Percentiles rank a stretch among this genome's conserved stretches.
phyloP scores from a whole-genome alignment of 2,329 filamentous ascomycete species.

The Sporothrix globosa region DNA sequence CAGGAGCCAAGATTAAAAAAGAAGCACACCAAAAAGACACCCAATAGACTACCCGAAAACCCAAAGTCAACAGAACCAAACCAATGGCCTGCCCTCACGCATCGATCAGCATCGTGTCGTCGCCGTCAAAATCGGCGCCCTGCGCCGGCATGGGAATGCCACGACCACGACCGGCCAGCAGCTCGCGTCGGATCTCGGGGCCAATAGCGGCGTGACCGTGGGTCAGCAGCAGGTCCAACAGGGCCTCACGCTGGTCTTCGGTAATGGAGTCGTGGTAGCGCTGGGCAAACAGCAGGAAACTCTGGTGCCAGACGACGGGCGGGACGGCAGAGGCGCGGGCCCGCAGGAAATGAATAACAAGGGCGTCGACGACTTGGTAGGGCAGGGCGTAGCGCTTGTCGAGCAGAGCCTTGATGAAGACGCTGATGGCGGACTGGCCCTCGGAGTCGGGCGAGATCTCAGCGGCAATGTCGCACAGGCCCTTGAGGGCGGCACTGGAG shows the following conservation, averaged over 20 bases:
- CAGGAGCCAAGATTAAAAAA: constrained; percentile 1
- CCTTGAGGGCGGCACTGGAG: constrained; percentile 87
- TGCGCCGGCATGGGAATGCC: constrained; percentile 68
- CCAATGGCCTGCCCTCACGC: constrained; percentile 36
- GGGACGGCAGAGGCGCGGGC: constrained; percentile 46
- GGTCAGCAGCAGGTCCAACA: constrained; percentile 82
- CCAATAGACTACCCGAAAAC: not conserved
- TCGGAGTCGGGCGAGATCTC: constrained; percentile 85
- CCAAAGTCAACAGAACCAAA: not conserved
- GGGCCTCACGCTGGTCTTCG: constrained; percentile 83
- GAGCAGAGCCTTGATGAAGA: constrained; percentile 89
- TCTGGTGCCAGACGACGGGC: constrained; percentile 96
- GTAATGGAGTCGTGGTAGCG: constrained; percentile 94
- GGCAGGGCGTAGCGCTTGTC: constrained; percentile 98
- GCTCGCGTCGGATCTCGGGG: constrained; percentile 84
- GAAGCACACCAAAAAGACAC: not conserved
- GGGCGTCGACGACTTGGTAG: constrained; percentile 88
- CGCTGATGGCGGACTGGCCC: constrained; percentile 87
- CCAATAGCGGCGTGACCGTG: constrained; percentile 87
- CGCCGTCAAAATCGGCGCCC: constrained; percentile 65
- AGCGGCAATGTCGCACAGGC: constrained; percentile 90
- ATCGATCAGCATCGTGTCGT: constrained; percentile 89
- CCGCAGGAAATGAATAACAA: constrained; percentile 90
- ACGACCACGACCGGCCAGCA: constrained; percentile 84
- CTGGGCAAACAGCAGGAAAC: constrained; percentile 87